Base-by-base conservation (phyloP, 345 rosid species). In the Rhodamnia rubescens region DNA sequence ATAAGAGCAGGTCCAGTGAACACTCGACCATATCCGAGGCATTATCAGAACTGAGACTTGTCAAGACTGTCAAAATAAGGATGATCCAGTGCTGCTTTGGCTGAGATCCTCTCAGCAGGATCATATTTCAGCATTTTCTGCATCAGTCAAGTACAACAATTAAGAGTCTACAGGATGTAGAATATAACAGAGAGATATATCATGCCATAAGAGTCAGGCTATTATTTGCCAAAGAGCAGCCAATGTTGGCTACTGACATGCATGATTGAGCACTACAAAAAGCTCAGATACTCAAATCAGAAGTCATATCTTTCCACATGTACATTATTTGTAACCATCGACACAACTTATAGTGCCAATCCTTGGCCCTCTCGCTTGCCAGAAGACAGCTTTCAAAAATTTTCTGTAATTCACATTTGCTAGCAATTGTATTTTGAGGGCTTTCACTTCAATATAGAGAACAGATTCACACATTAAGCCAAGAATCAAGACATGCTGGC, bases 81-180 rank as follows among this genome's bases (percentile, higher is more conserved):
- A 90, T 97, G 99, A 52, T 94, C 98, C 82, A 97, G 90, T 40
- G 98, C 99, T 78, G 94, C 92, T 90, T 94, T 97, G 51, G 99
- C 98, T 24, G 98, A 93, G 74, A 95, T 95, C 90, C 98, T 92
- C 56, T 95, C 98, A 4, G 96, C 93, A 16, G 98, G 98, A 87
- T 96, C 94, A 88, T 93, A 95, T 81, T 87, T 92, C 27, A 97
- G 95, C 98, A 95, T 92, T 84, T 88, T 91, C 98, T 97, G 95
- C 95, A 91, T 84, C 83, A 85, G 51, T 54, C 27, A 86, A 84
- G 15, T 22, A 69, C 27, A 80, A 83, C 13, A 32, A 55, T 27
- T 29, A 9, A 86, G 53, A 16, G 86, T 49, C 27, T 11, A 24
- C 81, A 84, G 27, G 89, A 50, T 3, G 74, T 42, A 55, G 44